These are phyloP conservation scores for Pezicula carpinea DNA, from an alignment of 2,329 filamentous ascomycete genomes.

Conservation along the genomic window DNA sequence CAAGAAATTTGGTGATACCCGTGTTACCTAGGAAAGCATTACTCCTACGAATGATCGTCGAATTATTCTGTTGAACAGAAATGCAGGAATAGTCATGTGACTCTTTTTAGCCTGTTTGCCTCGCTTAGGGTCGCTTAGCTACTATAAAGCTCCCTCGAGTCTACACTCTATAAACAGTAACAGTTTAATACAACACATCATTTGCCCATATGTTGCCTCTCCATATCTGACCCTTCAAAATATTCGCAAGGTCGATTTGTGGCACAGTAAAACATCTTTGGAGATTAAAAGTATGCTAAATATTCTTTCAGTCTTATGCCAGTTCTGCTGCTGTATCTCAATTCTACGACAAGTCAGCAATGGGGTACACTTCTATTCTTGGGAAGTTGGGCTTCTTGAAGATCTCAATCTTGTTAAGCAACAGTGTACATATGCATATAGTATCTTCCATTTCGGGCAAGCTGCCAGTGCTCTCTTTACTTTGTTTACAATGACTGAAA, in stretches of 20 bases:
- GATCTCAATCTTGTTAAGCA: slow-evolving; percentile 26
- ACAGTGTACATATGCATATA: slow-evolving; percentile 2
- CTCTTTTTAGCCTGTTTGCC: no score
- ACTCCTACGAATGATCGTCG: slow-evolving; percentile 3
- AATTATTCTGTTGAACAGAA: no score
- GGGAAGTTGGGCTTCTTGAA: slow-evolving; percentile 1
- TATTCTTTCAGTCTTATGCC: slow-evolving; percentile 3
- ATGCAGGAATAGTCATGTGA: no score
- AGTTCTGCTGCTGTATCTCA: slow-evolving; percentile 2
- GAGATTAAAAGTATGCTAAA: neutral
- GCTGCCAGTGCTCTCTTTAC: no score
- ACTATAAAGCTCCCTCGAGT: no score
- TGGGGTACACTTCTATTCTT: neutral
- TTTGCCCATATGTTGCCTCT: no score
- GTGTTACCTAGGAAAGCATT: neutral
- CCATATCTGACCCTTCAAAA: no score
- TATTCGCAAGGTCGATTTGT: slow-evolving; percentile 4
- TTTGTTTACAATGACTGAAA: no score
- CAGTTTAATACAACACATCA: no score
- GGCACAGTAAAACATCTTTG: neutral
- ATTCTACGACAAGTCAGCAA: slow-evolving; percentile 2
- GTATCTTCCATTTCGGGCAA: slow-evolving; percentile 5
- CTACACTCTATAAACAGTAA: no score
- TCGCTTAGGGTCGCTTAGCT: no score
- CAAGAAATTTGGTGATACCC: neutral